Percentiles rank a stretch among this genome's conserved stretches.
phyloP scores from a whole-genome alignment of 441 rosid species.

The Manihot esculenta region DNA sequence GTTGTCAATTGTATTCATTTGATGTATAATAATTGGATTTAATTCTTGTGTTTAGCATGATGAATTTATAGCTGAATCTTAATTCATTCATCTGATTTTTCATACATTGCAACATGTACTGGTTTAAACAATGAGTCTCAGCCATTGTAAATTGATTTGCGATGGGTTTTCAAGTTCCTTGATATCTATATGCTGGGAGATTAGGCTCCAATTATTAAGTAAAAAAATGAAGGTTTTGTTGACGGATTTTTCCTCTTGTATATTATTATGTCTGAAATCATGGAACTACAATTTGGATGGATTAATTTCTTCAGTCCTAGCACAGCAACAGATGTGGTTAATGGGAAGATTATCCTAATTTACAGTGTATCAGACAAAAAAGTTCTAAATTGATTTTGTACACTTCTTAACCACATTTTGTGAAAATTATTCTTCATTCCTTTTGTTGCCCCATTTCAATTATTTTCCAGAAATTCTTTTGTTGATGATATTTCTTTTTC shows the following conservation, averaged over 20 bases:
- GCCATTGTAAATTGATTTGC: constrained; percentile 1
- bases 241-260: background rate
- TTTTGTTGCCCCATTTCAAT: background rate
- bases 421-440: background rate
- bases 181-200: too few species aligned
- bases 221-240: constrained; percentile 7
- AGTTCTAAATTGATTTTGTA: background rate
- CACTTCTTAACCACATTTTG: background rate
- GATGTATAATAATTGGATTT: constrained; percentile 4
- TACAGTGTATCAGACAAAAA: background rate
- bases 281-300: background rate
- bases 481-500: background rate
- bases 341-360: background rate
- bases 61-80: background rate
- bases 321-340: background rate
- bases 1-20: constrained; percentile 1
- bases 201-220: background rate
- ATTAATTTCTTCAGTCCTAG: background rate
- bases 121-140: background rate
- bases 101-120: background rate
- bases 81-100: background rate
- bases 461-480: background rate
- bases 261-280: too few species aligned
- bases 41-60: constrained; percentile 16
- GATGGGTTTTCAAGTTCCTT: too few species aligned